Conservation (phyloP, 306 rosid genomes). For the Mimosa pudica region DNA sequence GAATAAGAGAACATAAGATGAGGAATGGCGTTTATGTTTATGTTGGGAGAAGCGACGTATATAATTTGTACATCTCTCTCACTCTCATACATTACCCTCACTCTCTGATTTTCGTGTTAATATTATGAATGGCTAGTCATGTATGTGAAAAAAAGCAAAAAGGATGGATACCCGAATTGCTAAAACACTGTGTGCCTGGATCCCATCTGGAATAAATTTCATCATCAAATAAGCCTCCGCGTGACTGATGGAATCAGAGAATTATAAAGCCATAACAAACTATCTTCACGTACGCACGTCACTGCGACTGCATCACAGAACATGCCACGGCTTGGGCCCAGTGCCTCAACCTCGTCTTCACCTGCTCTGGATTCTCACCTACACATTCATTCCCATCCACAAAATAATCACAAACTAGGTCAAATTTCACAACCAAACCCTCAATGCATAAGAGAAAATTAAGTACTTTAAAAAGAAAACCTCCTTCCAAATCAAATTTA, state of each 20-base stretch:
- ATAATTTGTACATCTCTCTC: not conserved
- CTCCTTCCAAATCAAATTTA: too few relatives aligned
- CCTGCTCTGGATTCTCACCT: conserved; percentile 88
- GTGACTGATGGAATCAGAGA: not conserved
- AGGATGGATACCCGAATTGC: not conserved
- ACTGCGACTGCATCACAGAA: conserved; percentile 78
- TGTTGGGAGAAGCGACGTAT: too few relatives aligned
- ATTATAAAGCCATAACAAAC: too few relatives aligned
- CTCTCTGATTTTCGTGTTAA: not conserved
- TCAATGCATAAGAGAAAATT: not conserved
- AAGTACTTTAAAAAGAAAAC: too few relatives aligned
- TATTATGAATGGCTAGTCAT: not conserved
- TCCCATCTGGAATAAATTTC: not conserved
- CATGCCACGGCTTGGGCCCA: conserved; percentile 99
- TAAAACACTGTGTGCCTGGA: too few relatives aligned
- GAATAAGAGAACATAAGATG: too few relatives aligned
- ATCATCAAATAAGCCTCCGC: not conserved
- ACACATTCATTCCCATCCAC: not conserved
- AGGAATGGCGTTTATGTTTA: too few relatives aligned
- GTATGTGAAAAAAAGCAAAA: not conserved
- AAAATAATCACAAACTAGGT: too few relatives aligned
- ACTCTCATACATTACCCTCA: not conserved
- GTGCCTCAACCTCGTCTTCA: conserved; percentile 83
- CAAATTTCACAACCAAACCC: not conserved
- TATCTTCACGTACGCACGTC: conserved; percentile 4